phyloP scores from a whole-genome alignment of 805 yeast species.

The Candida pseudofarinosa region DNA sequence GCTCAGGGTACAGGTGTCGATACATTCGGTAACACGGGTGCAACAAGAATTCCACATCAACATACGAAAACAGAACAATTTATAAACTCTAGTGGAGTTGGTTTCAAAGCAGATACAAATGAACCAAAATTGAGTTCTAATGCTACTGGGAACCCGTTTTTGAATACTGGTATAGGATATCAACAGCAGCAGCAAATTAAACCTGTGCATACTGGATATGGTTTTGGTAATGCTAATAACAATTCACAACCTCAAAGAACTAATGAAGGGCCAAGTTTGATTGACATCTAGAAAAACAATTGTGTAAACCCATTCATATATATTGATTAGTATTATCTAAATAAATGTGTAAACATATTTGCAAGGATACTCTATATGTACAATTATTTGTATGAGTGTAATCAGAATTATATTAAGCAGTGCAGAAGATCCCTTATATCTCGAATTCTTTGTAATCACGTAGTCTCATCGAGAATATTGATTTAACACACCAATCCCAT shows the following conservation, averaged over 20 bases:
- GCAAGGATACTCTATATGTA: neutral
- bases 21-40: constrained; percentile 88
- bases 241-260: constrained; percentile 26
- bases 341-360: neutral
- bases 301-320: neutral
- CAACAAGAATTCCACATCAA: constrained; percentile 84
- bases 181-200: constrained; percentile 39
- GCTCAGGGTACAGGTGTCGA: constrained; percentile 90
- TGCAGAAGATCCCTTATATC: too few species aligned
- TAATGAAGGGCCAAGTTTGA: constrained; percentile 42
- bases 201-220: constrained; percentile 89
- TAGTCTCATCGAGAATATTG: constrained; percentile 47
- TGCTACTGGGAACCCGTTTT: constrained; percentile 55
- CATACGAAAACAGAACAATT: constrained; percentile 79
- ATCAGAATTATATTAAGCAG: too few species aligned
- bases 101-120: constrained; percentile 49
- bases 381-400: too few species aligned
- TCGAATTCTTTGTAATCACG: constrained; percentile 8
- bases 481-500: constrained; percentile 63
- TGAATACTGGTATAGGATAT: constrained; percentile 54
- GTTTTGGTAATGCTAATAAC: constrained; percentile 76
- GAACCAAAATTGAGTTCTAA: constrained; percentile 30
- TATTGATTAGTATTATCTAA: too few species aligned
- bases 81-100: constrained; percentile 86
- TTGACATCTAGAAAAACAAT: constrained; percentile 32